Evolutionary conservation across 306 rosid species (phyloP).

Genomic region (Glycine tomentella): DNA sequence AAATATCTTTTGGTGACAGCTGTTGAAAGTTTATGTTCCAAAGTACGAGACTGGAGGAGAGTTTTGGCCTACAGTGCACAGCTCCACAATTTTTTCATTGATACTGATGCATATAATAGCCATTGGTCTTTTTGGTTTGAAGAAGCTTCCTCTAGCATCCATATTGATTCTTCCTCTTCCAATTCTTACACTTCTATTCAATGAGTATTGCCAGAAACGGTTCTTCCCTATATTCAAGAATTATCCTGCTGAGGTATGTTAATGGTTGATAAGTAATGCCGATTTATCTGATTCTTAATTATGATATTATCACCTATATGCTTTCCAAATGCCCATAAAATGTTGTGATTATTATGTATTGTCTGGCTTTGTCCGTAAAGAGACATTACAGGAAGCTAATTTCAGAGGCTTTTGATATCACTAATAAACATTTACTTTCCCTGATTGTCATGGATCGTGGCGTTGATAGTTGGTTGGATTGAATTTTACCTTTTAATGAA

Average conservation of each 20-base stretch:
- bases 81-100: conserved; percentile 75
- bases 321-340: conserved; percentile 4
- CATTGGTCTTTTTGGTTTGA: conserved; percentile 82
- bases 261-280: background rate
- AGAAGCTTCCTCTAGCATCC: conserved; percentile 71
- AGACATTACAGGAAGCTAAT: background rate
- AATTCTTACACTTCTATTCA: conserved; percentile 78
- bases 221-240: conserved; percentile 67
- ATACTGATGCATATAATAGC: conserved; percentile 83
- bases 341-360: background rate
- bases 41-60: conserved; percentile 75
- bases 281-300: conserved; percentile 2
- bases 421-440: background rate
- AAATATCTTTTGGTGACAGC: conserved; percentile 53
- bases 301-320: background rate
- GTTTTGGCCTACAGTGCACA: conserved; percentile 81
- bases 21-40: conserved; percentile 73
- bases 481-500: too few relatives aligned
- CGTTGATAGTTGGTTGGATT: too few relatives aligned
- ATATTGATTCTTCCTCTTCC: conserved; percentile 78
- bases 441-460: background rate
- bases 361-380: too few relatives aligned
- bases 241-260: conserved; percentile 74
- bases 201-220: conserved; percentile 73
- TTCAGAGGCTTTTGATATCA: background rate